Evolutionary conservation across 1,139 yeast species (phyloP).

Genomic region (Diutina mesorugosa): DNA sequence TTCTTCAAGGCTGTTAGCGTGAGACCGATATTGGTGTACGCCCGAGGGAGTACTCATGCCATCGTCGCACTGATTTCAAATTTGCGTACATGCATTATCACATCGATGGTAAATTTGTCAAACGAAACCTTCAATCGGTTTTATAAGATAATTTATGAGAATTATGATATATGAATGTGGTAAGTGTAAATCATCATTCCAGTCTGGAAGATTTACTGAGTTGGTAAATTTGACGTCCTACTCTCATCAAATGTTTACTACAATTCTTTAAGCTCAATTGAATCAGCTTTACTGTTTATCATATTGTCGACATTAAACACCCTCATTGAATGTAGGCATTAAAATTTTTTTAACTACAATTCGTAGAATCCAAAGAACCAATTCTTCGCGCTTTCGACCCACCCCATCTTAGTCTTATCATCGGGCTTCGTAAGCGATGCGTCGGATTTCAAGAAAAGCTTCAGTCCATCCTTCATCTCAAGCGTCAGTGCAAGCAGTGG

Average conservation of each 20-base stretch:
- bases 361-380: slow-evolving; percentile 32
- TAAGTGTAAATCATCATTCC: too few relatives aligned
- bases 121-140: background rate
- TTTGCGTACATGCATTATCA: background rate
- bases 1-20: background rate
- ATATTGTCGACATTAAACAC: background rate
- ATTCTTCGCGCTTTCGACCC: slow-evolving; percentile 22
- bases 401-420: slow-evolving; percentile 19
- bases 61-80: background rate
- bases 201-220: too few relatives aligned
- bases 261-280: too few relatives aligned
- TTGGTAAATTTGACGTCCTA: too few relatives aligned
- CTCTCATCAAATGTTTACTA: too few relatives aligned
- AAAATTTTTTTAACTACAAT: slow-evolving; percentile 12
- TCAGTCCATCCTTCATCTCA: slow-evolving; percentile 30
- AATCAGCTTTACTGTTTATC: too few relatives aligned
- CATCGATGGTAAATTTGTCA: background rate
- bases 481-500: slow-evolving; percentile 6
- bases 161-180: too few relatives aligned
- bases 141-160: too few relatives aligned
- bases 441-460: slow-evolving; percentile 21
- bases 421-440: slow-evolving; percentile 8
- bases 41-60: background rate
- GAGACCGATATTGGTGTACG: background rate
- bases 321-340: background rate